Conservation (phyloP, 805 yeast genomes). For the Tetrapisispora arboricola region DNA sequence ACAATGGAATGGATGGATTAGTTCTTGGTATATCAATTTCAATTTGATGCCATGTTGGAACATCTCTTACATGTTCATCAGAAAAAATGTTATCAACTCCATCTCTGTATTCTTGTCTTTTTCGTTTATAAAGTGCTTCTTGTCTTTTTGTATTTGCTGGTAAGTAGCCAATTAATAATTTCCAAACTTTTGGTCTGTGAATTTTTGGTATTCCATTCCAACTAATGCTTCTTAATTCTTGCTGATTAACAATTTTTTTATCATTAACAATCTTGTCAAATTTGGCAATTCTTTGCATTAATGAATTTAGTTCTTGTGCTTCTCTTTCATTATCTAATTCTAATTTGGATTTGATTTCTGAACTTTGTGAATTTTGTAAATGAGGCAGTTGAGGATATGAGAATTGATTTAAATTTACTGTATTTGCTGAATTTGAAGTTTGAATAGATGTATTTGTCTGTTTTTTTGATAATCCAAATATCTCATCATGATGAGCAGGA, state of each 20-base stretch:
- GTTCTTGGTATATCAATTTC: slow-evolving; percentile 92
- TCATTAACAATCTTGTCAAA: slow-evolving; percentile 53
- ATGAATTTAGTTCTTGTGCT: slow-evolving; percentile 42
- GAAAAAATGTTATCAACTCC: slow-evolving; percentile 59
- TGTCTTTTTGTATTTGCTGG: slow-evolving; percentile 80
- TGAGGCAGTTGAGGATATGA: slow-evolving; percentile 26
- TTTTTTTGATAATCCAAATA: slow-evolving; percentile 15
- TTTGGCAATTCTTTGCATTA: slow-evolving; percentile 50
- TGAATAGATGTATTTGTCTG: neutral
- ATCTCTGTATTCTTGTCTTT: slow-evolving; percentile 75
- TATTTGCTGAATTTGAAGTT: slow-evolving; percentile 14
- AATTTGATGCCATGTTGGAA: slow-evolving; percentile 88
- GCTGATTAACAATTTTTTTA: slow-evolving; percentile 49
- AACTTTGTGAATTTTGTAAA: slow-evolving; percentile 13
- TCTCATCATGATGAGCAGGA: slow-evolving; percentile 8
- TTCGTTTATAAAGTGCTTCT: slow-evolving; percentile 55
- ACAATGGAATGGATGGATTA: slow-evolving; percentile 71
- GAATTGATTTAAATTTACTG: slow-evolving; percentile 9
- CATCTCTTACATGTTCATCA: slow-evolving; percentile 48
- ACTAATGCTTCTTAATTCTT: slow-evolving; percentile 63
- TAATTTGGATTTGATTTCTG: slow-evolving; percentile 15
- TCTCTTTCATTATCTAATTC: slow-evolving; percentile 25
- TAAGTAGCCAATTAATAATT: slow-evolving; percentile 74
- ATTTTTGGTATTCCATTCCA: slow-evolving; percentile 92
- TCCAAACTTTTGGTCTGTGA: slow-evolving; percentile 82